A percentile compares a stretch with the other conserved stretches of the same genome.
Evolutionary conservation across 805 yeast genomes (phyloP).

Genomic region (Schwanniomyces occidentalis): DNA sequence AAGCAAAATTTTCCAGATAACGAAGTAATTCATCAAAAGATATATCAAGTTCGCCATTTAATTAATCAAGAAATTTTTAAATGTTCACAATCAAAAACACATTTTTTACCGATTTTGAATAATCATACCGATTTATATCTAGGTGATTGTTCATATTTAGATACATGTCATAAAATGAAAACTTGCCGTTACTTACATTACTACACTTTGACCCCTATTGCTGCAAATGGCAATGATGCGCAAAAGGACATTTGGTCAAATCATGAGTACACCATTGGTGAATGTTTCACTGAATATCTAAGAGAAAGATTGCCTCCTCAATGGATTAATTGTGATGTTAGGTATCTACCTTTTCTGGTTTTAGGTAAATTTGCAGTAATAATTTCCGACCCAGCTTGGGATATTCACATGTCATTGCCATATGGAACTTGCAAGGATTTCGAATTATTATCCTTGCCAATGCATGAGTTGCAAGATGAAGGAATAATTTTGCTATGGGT

Average conservation of each 20-base stretch:
- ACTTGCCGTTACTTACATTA: slow-evolving; percentile 84
- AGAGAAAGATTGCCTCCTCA: slow-evolving; percentile 58
- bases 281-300: slow-evolving; percentile 37
- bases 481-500: slow-evolving; percentile 90
- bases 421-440: slow-evolving; percentile 77
- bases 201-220: slow-evolving; percentile 46
- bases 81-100: slow-evolving; percentile 26
- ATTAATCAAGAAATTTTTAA: slow-evolving; percentile 18
- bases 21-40: slow-evolving; percentile 11
- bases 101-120: slow-evolving; percentile 29
- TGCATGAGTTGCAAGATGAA: slow-evolving; percentile 73
- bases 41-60: slow-evolving; percentile 13
- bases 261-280: slow-evolving; percentile 51
- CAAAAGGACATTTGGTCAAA: slow-evolving; percentile 13
- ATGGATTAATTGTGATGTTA: slow-evolving; percentile 85
- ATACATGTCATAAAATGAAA: slow-evolving; percentile 86
- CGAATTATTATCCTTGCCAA: slow-evolving; percentile 66
- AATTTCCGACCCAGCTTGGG: slow-evolving; percentile 96
- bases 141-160: slow-evolving; percentile 93
- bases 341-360: slow-evolving; percentile 64
- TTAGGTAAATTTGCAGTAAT: slow-evolving; percentile 82
- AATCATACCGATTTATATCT: slow-evolving; percentile 64
- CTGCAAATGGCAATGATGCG: slow-evolving; percentile 6
- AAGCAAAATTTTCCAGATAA: slow-evolving; percentile 9
- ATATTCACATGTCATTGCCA: slow-evolving; percentile 84